Evolutionary conservation across 805 yeast genomes (phyloP), one percentile per base, ranked within the genome.

Genomic region (Cephaloascus fragrans): DNA sequence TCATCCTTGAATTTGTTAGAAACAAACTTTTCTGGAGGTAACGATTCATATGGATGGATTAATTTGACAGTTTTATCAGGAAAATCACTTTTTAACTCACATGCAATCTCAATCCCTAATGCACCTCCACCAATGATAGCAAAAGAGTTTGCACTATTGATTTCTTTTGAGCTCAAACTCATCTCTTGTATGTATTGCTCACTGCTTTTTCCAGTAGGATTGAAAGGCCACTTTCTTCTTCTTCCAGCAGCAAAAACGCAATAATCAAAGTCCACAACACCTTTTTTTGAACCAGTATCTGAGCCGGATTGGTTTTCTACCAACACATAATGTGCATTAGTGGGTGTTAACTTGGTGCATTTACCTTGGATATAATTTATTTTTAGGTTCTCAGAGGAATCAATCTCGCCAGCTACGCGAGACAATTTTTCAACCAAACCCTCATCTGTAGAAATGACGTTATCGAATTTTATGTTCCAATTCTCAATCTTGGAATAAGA

Each of bases 111-210:
- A 34, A 71, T 63, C 2, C 77, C 78, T 18, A 71, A 52, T 1
- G 77, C 72, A 17, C 79, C 79, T 14, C 69, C 77, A 6, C 79
- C 79, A 39, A 71, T 63, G 4, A 71, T 62, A n/a, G 74, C 59
- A 4, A 59, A 52, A 5, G 49, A 55, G 8, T 65, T 50, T 14
- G 68, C 60, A 3, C 41, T 34, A 14, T 49, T 51, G 36, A 74
- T 59, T n/a, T 52, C 49, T 1, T 47, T 45, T 19, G 47, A 46
- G 31, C 62, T 57, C 17, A 49, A 45, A 3, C 41, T 37, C 75
- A 74, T 72, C 45, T 75, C 80, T 16, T 51, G 41, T 19, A 64
- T 40, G 45, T 58, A 73, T 5, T 49, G 50, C 15, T 58, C 57
- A 37, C 49, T 54, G 10, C 67, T 64, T 35, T 45, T 47, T 0